phyloP scores from a whole-genome alignment of 1,139 yeast species.

The Kluyveromyces marxianus region DNA sequence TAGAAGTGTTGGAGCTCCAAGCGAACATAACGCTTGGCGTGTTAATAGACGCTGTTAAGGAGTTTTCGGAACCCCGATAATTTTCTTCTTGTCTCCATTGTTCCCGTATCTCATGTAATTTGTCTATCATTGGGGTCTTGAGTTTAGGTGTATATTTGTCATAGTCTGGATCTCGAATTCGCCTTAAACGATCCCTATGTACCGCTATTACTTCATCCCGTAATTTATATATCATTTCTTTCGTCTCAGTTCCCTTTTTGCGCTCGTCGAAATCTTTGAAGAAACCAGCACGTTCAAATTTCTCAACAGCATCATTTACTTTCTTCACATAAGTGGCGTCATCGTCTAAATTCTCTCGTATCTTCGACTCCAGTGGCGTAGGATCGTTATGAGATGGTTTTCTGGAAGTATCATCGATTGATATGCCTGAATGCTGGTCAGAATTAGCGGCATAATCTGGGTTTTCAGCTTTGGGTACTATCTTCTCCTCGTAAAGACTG shows the following conservation, averaged over 20 bases:
- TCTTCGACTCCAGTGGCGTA: neutral
- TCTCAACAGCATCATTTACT: neutral
- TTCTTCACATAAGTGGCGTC: neutral
- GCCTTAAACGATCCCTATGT: neutral
- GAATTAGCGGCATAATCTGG: no score
- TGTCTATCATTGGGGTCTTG: constrained; percentile 11
- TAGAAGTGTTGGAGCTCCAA: neutral
- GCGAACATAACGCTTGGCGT: constrained; percentile 1
- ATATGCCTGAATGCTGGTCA: no score
- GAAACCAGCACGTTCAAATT: neutral
- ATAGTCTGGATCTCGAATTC: neutral
- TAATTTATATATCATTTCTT: neutral
- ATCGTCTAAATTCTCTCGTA: neutral
- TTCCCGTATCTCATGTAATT: constrained; percentile 23
- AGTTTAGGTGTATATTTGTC: neutral
- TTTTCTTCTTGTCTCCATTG: constrained; percentile 3
- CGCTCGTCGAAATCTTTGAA: neutral
- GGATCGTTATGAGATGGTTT: neutral
- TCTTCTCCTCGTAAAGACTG: neutral
- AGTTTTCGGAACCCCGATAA: neutral
- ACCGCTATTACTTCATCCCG: neutral
- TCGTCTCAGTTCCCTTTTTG: neutral
- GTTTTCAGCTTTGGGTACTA: neutral
- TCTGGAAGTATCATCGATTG: no score
- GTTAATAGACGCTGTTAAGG: no score